These are phyloP conservation scores for Tetrastigma voinierianum DNA, from an alignment of 164 flowering plant species.

Conservation along the genomic window DNA sequence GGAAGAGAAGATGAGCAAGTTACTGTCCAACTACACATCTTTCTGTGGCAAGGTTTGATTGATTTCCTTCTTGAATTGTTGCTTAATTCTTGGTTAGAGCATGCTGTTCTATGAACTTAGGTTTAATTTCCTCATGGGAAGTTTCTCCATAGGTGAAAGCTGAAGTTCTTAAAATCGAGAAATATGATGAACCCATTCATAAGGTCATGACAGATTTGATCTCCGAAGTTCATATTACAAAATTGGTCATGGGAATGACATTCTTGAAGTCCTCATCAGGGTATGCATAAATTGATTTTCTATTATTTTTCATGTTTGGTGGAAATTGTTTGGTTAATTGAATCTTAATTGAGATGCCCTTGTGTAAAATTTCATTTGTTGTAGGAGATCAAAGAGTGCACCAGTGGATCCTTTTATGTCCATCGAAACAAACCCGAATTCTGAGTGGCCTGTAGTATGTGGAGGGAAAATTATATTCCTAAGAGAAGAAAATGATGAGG, in stretches of 20 bases:
- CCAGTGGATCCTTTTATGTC: slow-evolving; percentile 49
- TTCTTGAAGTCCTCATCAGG: slow-evolving; percentile 50
- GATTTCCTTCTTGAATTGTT: too few species aligned
- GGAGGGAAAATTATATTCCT: slow-evolving; percentile 52
- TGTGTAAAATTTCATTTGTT: not conserved
- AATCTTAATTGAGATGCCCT: not conserved
- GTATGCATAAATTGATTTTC: slow-evolving; percentile 18
- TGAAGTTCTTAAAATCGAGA: slow-evolving; percentile 44
- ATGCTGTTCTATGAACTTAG: not conserved
- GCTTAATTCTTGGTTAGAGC: not conserved
- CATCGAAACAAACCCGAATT: slow-evolving; percentile 52
- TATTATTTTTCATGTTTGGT: not conserved
- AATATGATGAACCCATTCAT: slow-evolving; percentile 45
- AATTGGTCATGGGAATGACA: slow-evolving; percentile 58
- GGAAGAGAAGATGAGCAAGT: slow-evolving; percentile 43
- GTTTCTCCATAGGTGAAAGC: slow-evolving; percentile 43
- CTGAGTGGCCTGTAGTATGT: slow-evolving; percentile 45
- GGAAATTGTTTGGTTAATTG: not conserved
- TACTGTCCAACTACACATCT: slow-evolving; percentile 38
- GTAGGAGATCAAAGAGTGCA: slow-evolving; percentile 52
- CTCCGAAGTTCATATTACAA: slow-evolving; percentile 41
- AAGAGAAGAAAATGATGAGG: slow-evolving; percentile 40
- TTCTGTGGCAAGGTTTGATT: slow-evolving; percentile 58
- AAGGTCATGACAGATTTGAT: slow-evolving; percentile 45
- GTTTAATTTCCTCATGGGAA: not conserved